A percentile compares a stretch with the other conserved stretches of the same genome.
These are phyloP conservation scores for Monosporascus ibericus DNA, from an alignment of 2,329 filamentous ascomycete genomes.

Conservation along the genomic window DNA sequence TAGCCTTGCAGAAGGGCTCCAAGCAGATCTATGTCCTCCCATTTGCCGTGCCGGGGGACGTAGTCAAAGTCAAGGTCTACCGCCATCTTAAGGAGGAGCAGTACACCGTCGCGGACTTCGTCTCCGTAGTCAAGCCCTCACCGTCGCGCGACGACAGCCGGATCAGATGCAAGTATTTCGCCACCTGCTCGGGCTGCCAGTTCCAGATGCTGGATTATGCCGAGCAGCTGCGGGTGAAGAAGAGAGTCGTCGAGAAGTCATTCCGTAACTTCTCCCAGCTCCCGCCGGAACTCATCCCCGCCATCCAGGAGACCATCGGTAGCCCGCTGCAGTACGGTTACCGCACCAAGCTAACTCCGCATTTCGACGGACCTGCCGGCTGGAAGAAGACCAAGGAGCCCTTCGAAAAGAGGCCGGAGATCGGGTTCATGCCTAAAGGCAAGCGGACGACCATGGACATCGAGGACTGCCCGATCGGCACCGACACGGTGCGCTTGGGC, in stretches of 20 bases:
- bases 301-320: constrained; percentile 76
- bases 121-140: constrained; percentile 70
- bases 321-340: constrained; percentile 91
- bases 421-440: constrained; percentile 91
- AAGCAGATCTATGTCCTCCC: constrained; percentile 77
- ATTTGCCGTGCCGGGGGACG: constrained; percentile 82
- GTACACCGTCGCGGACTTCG: constrained; percentile 75
- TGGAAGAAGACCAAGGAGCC: constrained; percentile 42
- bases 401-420: constrained; percentile 64
- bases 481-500: constrained; percentile 73
- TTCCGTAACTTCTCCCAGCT: constrained; percentile 88
- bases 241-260: constrained; percentile 80
- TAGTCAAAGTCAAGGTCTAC: constrained; percentile 70
- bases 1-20: constrained; percentile 65
- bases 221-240: constrained; percentile 81
- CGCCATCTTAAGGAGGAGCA: constrained; percentile 59
- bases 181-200: constrained; percentile 84
- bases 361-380: constrained; percentile 76
- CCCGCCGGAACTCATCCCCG: constrained; percentile 65
- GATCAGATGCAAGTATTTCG: constrained; percentile 81
- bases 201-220: constrained; percentile 94
- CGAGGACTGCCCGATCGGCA: constrained; percentile 94
- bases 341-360: constrained; percentile 92
- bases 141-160: constrained; percentile 70
- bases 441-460: constrained; percentile 78